Evolutionary conservation across 164 flowering plant species (phyloP).

Genomic region (Euptelea pleiosperma): DNA sequence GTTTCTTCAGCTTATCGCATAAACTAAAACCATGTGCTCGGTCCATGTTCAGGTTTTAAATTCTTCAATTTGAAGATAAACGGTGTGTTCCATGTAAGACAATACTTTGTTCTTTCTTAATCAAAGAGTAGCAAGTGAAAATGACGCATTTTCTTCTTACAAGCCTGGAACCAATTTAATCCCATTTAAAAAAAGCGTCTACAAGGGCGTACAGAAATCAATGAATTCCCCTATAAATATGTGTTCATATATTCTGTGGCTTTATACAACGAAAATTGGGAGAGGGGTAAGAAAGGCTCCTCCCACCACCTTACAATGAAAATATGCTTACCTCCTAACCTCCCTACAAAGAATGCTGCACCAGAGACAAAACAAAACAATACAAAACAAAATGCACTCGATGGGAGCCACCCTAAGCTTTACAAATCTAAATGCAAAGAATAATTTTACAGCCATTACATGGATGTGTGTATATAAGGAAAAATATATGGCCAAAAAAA

Average conservation of each 20-base stretch:
- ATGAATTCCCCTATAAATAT: slow-evolving; percentile 5
- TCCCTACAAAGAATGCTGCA: slow-evolving; percentile 37
- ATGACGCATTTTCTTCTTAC: no score
- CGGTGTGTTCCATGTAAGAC: no score
- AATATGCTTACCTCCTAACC: slow-evolving; percentile 4
- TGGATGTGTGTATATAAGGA: background rate
- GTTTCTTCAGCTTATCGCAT: no score
- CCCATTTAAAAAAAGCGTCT: no score
- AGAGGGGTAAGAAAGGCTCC: slow-evolving; percentile 16
- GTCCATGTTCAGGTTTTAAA: no score
- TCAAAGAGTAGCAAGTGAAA: no score
- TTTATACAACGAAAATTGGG: slow-evolving; percentile 29
- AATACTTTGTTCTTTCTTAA: no score
- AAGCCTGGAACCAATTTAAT: no score
- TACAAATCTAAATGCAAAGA: slow-evolving; percentile 34
- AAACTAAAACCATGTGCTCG: no score
- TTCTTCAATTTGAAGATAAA: no score
- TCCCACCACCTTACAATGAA: slow-evolving; percentile 19
- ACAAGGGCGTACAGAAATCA: slow-evolving; percentile 3
- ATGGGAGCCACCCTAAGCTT: slow-evolving; percentile 25
- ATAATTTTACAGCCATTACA: slow-evolving; percentile 31
- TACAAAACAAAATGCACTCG: slow-evolving; percentile 9
- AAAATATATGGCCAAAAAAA: slow-evolving; percentile 5
- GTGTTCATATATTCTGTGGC: slow-evolving; percentile 3
- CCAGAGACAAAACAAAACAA: background rate